These are phyloP conservation scores for Isatis lusitanica DNA, from an alignment of 441 rosid genomes.

Conservation along the genomic window DNA sequence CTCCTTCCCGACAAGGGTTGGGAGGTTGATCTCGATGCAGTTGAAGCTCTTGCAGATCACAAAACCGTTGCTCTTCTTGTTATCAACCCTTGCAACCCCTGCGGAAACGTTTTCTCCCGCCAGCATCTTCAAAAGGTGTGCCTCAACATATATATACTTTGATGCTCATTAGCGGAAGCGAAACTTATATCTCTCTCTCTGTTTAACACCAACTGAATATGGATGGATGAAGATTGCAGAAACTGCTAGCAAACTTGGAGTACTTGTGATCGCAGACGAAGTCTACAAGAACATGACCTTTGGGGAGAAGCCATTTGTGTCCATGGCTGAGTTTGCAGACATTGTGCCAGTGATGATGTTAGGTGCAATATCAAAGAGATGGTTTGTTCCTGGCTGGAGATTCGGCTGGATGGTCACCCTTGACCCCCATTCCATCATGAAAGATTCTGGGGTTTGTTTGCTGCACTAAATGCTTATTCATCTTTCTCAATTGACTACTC, in stretches of 20 bases:
- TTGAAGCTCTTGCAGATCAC: conserved; percentile 48
- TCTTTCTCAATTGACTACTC: background rate
- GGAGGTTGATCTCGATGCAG: conserved; percentile 54
- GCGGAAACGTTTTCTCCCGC: conserved; percentile 52
- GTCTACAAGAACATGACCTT: conserved; percentile 49
- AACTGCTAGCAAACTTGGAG: conserved; percentile 53
- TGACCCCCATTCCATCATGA: conserved; percentile 47
- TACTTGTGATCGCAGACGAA: conserved; percentile 66
- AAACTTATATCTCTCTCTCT: background rate
- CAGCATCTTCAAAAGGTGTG: conserved; percentile 35
- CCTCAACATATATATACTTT: background rate
- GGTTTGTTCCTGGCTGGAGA: conserved; percentile 66
- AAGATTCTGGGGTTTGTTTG: conserved; percentile 41
- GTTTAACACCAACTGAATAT: background rate
- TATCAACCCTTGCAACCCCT: conserved; percentile 56
- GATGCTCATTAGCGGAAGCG: too few relatives aligned
- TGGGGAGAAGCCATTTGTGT: conserved; percentile 54
- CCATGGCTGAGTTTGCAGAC: conserved; percentile 59
- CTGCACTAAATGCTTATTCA: background rate
- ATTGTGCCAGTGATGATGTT: conserved; percentile 53
- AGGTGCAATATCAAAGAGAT: conserved; percentile 65
- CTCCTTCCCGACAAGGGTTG: conserved; percentile 57
- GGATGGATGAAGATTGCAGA: conserved; percentile 47
- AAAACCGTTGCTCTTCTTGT: conserved; percentile 50
- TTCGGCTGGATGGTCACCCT: conserved; percentile 55